phyloP scores from a whole-genome alignment of 2,329 filamentous ascomycete species.

The Cordyceps fumosorosea region DNA sequence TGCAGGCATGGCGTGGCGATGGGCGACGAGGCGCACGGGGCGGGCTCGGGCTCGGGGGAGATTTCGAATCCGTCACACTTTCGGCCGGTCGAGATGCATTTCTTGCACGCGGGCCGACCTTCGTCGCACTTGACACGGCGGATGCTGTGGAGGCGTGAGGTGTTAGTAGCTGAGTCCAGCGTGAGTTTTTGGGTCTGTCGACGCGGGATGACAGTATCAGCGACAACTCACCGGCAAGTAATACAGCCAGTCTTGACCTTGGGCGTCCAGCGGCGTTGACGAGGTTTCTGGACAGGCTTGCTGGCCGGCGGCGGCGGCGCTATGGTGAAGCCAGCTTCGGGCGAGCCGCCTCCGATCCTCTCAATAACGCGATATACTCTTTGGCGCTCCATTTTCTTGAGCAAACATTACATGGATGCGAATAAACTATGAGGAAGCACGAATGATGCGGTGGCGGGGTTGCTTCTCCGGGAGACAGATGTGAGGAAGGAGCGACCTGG shows the following conservation, averaged over 20 bases:
- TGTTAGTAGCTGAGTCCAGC: background rate
- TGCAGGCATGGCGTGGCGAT: background rate
- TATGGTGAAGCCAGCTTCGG: background rate
- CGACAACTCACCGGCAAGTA: slow-evolving; percentile 17
- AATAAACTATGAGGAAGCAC: background rate
- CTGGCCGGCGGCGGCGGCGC: background rate
- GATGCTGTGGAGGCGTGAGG: slow-evolving; percentile 13
- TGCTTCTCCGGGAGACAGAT: background rate
- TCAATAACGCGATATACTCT: slow-evolving; percentile 4
- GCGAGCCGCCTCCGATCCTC: background rate
- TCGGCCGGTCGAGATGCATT: slow-evolving; percentile 19
- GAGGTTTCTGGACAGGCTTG: slow-evolving; percentile 1
- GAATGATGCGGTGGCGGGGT: background rate
- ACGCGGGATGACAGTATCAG: background rate
- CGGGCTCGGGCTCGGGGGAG: slow-evolving; percentile 1
- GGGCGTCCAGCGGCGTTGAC: slow-evolving; percentile 11
- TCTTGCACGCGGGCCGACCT: slow-evolving; percentile 18
- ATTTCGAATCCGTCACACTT: slow-evolving; percentile 18
- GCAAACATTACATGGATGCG: background rate
- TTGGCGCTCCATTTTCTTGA: background rate
- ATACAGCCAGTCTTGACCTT: slow-evolving; percentile 19
- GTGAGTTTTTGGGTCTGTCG: too few species aligned
- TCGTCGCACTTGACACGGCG: slow-evolving; percentile 25
- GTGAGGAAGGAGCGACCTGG: background rate
- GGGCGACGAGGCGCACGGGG: background rate